phyloP scores from a whole-genome alignment of 2,329 filamentous ascomycete genomes.

The Trichoderma asperellum region DNA sequence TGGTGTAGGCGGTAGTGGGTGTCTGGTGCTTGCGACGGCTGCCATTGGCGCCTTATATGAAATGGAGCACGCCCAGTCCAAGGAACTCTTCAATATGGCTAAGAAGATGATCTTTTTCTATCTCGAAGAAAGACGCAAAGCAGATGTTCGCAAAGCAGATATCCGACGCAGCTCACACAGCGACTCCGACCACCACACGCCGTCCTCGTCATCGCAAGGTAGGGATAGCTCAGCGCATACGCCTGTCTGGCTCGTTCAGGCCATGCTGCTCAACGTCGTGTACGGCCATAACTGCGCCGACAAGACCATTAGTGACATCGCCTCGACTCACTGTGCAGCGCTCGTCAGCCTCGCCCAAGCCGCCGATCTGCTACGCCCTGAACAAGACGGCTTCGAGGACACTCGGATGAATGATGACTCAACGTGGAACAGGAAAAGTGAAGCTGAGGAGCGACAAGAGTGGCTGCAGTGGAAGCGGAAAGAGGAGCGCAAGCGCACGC shows the following conservation, averaged over 20 bases:
- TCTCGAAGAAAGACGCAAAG: constrained; percentile 86
- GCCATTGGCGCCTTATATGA: constrained; percentile 86
- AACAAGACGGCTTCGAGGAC: constrained; percentile 51
- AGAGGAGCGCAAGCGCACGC: constrained; percentile 90
- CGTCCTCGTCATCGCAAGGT: constrained; percentile 44
- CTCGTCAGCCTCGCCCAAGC: constrained; percentile 89
- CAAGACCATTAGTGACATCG: constrained; percentile 87
- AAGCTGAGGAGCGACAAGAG: constrained; percentile 55
- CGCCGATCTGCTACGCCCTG: constrained; percentile 66
- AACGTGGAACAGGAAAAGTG: constrained; percentile 51
- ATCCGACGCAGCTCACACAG: constrained; percentile 57
- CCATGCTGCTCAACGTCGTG: constrained; percentile 94
- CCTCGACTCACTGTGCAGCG: constrained; percentile 87
- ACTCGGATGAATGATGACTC: constrained; percentile 61
- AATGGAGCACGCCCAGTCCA: constrained; percentile 76
- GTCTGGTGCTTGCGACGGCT: constrained; percentile 80
- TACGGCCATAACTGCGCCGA: constrained; percentile 96
- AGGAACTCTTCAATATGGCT: constrained; percentile 86
- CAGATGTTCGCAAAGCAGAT: constrained; percentile 71
- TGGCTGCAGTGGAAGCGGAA: constrained; percentile 88
- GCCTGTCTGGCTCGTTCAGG: constrained; percentile 92
- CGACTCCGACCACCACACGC: constrained; percentile 48
- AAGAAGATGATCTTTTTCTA: constrained; percentile 96
- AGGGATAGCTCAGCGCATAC: constrained; percentile 71
- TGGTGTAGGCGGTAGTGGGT: constrained; percentile 77